Evolutionary conservation across 2,329 filamentous ascomycete genomes (phyloP).

Genomic region (Fusarium brachygibbosum): DNA sequence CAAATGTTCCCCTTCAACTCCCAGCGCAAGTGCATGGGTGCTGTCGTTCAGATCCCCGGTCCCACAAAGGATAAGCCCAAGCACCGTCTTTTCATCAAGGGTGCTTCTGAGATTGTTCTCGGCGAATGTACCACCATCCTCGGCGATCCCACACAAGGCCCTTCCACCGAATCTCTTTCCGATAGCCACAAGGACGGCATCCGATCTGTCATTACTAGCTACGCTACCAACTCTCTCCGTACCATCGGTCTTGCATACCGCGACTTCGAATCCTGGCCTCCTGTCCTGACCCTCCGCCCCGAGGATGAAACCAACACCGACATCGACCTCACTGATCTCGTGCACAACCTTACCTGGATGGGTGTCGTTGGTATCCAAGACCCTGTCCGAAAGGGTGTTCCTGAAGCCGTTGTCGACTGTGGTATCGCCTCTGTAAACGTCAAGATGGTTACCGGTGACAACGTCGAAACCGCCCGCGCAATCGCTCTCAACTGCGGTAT

Average conservation of each 20-base stretch:
- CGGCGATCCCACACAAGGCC: conserved; percentile 62
- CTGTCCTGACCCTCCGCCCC: conserved; percentile 70
- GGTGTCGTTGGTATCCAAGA: conserved; percentile 74
- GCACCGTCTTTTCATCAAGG: conserved; percentile 68
- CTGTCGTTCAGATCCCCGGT: conserved; percentile 62
- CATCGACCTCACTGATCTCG: conserved; percentile 66
- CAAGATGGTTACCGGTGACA: conserved; percentile 71
- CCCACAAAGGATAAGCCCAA: conserved; percentile 45
- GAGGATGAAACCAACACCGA: conserved; percentile 65
- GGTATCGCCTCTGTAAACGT: conserved; percentile 75
- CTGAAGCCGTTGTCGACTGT: conserved; percentile 72
- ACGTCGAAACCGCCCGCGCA: conserved; percentile 60
- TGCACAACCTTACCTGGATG: conserved; percentile 57
- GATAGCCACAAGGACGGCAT: conserved; percentile 65
- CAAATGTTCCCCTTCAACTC: conserved; percentile 69
- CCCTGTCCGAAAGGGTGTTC: conserved; percentile 73
- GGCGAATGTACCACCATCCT: conserved; percentile 64
- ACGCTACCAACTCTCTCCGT: conserved; percentile 75
- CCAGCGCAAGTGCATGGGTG: conserved; percentile 68
- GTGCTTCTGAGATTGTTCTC: conserved; percentile 69
- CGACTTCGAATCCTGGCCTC: conserved; percentile 79
- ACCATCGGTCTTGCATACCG: conserved; percentile 80
- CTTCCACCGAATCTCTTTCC: conserved; percentile 26
- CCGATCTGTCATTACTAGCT: conserved; percentile 67
- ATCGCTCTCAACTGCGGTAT: conserved; percentile 60